Percentiles rank a stretch among this genome's conserved stretches.
Conservation (phyloP, 176 grass and related monocot genomes). For the Carex littledalei region DNA sequence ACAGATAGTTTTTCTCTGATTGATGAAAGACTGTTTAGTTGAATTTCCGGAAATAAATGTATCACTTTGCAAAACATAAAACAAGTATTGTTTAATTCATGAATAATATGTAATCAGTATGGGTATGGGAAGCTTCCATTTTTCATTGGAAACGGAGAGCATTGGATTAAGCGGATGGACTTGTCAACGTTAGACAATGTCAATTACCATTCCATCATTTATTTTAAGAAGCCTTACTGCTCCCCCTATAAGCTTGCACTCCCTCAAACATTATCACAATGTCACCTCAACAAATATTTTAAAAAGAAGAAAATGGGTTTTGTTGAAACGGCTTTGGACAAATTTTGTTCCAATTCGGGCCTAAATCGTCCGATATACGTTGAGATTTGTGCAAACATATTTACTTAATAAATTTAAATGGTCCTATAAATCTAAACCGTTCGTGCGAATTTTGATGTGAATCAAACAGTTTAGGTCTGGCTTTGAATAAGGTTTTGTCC, state of each 20-base stretch:
- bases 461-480: too few species aligned
- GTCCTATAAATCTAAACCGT: too few species aligned
- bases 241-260: constrained; percentile 15
- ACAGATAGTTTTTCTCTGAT: background rate
- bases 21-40: background rate
- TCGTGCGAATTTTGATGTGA: too few species aligned
- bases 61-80: background rate
- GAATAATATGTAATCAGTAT: background rate
- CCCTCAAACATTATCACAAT: constrained; percentile 2
- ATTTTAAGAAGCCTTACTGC: constrained; percentile 19
- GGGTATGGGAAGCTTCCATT: background rate
- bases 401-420: too few species aligned
- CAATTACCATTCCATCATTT: background rate
- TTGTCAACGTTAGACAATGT: constrained; percentile 17
- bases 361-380: too few species aligned
- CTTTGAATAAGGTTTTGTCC: too few species aligned
- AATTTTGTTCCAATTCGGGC: too few species aligned
- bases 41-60: background rate
- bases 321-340: too few species aligned
- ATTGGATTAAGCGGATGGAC: background rate
- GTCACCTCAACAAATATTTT: background rate
- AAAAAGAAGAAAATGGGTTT: background rate
- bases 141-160: background rate
- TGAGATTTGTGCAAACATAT: too few species aligned
- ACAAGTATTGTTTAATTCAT: background rate